Base-by-base conservation (phyloP, 2,329 filamentous ascomycete species). In the Aureobasidium sp. region DNA sequence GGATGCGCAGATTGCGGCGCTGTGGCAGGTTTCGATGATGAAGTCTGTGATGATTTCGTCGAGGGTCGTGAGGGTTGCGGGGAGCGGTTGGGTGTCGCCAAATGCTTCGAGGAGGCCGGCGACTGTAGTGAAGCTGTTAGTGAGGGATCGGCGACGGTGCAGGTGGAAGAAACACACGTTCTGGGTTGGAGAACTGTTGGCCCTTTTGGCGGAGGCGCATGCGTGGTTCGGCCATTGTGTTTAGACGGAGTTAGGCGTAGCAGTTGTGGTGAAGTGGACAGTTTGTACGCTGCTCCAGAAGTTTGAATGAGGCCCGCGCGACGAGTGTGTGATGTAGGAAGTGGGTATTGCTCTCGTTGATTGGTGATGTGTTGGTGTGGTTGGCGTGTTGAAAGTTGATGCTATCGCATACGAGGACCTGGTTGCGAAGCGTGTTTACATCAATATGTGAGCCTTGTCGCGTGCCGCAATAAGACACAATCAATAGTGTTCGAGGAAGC, bases 31-130 rank as follows among this genome's bases (percentile, higher is more conserved):
- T 73, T 94, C 90, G 71, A 95, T 90, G 72, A 97, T 90, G 79
- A 95, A 96, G 78, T 97, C 94, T 64, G 92, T 96, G 63, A 96
- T 84, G 67, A 97, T 93, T 76, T 96, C 92, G 78, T 97, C 94
- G 54, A 97, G 86, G 55, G 93, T 84, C 63, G 88, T 86, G 62
- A 96, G 82, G 10, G 92, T 96, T 71, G 91, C 85, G 19, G 89
- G 86, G 27, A 97, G 85, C 0, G 91, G 89, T 61, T 82, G 79
- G 60, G 87, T 84, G 74, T 95, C 90, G 71, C 90, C 91, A 71
- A 89, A 88, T 62, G 87, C 88, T 53, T 46, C 47, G 47, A 60
- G 58, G 29, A 60, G 47, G 31, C 58, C 58, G 21, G 58, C 47
- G 33, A 60, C 58, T 60, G 58, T 46, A 13, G 73, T 85, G 89